A percentile compares a stretch with the other conserved stretches of the same genome.
Conservation (phyloP, 2,329 filamentous ascomycete genomes). For the Teratosphaeria destructans region DNA sequence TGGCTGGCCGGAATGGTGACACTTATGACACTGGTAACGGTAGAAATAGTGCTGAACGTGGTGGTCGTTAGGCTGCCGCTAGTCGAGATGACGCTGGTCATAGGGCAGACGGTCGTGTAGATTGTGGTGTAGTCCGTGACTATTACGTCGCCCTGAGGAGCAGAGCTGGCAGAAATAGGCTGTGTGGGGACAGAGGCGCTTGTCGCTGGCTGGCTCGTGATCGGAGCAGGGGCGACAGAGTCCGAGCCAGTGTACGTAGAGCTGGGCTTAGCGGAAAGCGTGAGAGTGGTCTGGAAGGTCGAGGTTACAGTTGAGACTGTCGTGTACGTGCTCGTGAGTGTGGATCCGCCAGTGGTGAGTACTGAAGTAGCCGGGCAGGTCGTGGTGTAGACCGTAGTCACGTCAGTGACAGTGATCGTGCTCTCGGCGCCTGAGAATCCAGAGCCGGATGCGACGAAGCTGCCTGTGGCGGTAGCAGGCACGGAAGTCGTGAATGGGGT, state of each 20-base stretch:
- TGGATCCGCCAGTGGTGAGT: not conserved
- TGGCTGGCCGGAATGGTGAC: not conserved
- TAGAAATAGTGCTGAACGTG: not conserved
- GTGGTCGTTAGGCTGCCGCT: not conserved
- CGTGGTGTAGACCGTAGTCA: conserved; percentile 7
- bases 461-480: not conserved
- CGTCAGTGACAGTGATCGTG: conserved; percentile 4
- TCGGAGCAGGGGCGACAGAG: conserved; percentile 1
- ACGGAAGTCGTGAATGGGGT: not conserved
- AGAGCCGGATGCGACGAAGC: not conserved
- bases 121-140: not conserved
- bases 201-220: conserved; percentile 7
- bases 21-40: not conserved
- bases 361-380: conserved; percentile 5
- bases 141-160: not conserved
- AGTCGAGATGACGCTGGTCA: not conserved
- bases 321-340: conserved; percentile 5
- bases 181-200: not conserved
- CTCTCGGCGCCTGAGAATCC: not conserved
- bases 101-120: conserved; percentile 1
- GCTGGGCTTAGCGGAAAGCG: not conserved
- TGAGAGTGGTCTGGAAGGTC: not conserved
- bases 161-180: not conserved
- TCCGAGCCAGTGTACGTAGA: not conserved
- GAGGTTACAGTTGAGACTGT: conserved; percentile 9